Conservation (phyloP, 2,329 filamentous ascomycete genomes). For the Trichoderma guizhouense region DNA sequence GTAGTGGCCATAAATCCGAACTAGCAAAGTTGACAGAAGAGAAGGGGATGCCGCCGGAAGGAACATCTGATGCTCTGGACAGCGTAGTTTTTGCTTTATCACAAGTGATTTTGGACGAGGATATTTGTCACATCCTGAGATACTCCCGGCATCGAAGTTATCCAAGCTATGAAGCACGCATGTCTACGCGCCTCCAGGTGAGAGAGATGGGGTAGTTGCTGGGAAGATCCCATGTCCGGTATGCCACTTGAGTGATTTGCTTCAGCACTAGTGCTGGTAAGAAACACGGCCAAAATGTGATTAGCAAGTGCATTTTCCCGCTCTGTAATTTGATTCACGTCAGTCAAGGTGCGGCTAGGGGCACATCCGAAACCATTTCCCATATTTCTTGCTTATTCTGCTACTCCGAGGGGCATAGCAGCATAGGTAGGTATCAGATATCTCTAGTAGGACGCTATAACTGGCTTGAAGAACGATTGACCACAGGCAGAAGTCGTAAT, state of each 20-base stretch:
- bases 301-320: background rate
- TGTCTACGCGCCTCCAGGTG: background rate
- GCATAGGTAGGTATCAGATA: background rate
- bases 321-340: background rate
- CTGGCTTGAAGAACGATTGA: background rate
- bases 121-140: background rate
- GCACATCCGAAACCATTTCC: background rate
- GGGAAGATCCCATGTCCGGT: background rate
- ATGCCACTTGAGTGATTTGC: background rate
- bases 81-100: background rate
- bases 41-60: background rate
- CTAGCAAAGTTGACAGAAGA: background rate
- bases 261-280: background rate
- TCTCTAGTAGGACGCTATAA: background rate
- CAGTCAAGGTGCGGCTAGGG: background rate
- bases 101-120: background rate
- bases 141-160: background rate
- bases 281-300: background rate
- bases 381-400: no score
- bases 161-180: background rate
- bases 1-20: background rate
- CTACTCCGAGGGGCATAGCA: no score
- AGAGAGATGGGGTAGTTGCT: background rate
- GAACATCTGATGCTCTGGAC: background rate
- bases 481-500: background rate